Evolutionary conservation across 257 asterid species (phyloP).

Genomic region (Verbena officinalis): DNA sequence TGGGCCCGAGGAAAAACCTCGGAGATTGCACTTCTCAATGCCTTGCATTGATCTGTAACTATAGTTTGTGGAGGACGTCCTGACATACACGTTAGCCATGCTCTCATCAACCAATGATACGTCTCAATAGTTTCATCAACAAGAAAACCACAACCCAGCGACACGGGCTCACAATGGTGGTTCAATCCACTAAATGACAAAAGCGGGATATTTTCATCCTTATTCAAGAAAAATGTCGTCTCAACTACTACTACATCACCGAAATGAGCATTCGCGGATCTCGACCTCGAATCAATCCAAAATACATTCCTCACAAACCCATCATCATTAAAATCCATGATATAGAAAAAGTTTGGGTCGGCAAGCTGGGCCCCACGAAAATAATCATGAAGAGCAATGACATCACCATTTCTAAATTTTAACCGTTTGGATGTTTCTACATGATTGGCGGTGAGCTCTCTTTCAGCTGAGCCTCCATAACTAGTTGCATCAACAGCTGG

Average conservation of each 20-base stretch:
- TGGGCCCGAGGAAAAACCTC: slow-evolving; percentile 65
- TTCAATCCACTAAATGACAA: slow-evolving; percentile 54
- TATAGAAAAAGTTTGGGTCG: slow-evolving; percentile 55
- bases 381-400: slow-evolving; percentile 40
- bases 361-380: slow-evolving; percentile 42
- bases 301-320: slow-evolving; percentile 56
- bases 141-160: slow-evolving; percentile 54
- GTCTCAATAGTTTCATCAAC: slow-evolving; percentile 47
- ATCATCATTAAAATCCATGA: slow-evolving; percentile 55
- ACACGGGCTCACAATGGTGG: slow-evolving; percentile 51
- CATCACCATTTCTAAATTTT: slow-evolving; percentile 42
- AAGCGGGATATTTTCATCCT: slow-evolving; percentile 34
- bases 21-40: slow-evolving; percentile 42
- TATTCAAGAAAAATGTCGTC: slow-evolving; percentile 38
- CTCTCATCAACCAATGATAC: slow-evolving; percentile 57
- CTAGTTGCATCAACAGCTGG: slow-evolving; percentile 53
- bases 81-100: slow-evolving; percentile 58
- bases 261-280: too few species aligned
- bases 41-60: slow-evolving; percentile 46
- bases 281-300: slow-evolving; percentile 55
- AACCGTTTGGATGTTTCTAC: slow-evolving; percentile 32
- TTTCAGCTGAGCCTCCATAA: slow-evolving; percentile 47
- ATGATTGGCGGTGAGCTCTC: slow-evolving; percentile 33
- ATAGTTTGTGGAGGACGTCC: slow-evolving; percentile 58
- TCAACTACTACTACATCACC: slow-evolving; percentile 29